These are phyloP conservation scores for Pittosporum tobira DNA, from an alignment of 129 eudicot species.

Conservation along the genomic window DNA sequence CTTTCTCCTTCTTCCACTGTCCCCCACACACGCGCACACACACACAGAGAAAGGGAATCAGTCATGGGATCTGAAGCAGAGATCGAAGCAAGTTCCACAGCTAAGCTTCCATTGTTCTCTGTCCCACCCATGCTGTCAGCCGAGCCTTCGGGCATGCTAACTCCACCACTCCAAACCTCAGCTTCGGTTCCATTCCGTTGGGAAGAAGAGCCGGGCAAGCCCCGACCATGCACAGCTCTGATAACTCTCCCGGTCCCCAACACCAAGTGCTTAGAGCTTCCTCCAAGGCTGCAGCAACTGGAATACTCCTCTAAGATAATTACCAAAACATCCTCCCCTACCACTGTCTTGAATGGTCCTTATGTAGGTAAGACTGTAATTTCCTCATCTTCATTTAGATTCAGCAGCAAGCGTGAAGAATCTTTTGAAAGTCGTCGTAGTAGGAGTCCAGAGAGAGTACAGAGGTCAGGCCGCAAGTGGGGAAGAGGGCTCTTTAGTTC, in stretches of 20 bases:
- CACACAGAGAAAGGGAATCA: neutral
- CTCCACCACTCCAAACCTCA: slow-evolving; percentile 61
- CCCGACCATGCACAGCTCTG: slow-evolving; percentile 47
- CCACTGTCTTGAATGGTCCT: slow-evolving; percentile 69
- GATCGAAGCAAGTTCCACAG: slow-evolving; percentile 22
- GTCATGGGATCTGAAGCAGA: slow-evolving; percentile 30
- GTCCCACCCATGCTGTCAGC: slow-evolving; percentile 14
- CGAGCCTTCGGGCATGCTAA: slow-evolving; percentile 40
- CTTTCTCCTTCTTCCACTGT: neutral
- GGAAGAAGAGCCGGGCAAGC: slow-evolving; percentile 90
- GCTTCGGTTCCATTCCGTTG: slow-evolving; percentile 83
- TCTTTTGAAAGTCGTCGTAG: slow-evolving; percentile 43
- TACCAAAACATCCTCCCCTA: slow-evolving; percentile 56
- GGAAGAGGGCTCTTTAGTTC: slow-evolving; percentile 32
- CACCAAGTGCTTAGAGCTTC: slow-evolving; percentile 37
- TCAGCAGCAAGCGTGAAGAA: slow-evolving; percentile 23
- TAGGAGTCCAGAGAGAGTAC: slow-evolving; percentile 23
- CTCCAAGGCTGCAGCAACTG: slow-evolving; percentile 36
- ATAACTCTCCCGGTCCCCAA: slow-evolving; percentile 18
- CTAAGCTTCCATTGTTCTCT: slow-evolving; percentile 22
- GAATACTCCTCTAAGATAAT: slow-evolving; percentile 12
- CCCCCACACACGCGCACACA: neutral
- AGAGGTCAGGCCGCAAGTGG: slow-evolving; percentile 5
- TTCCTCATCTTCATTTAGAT: slow-evolving; percentile 42
- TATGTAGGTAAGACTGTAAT: slow-evolving; percentile 23